Conservation (phyloP, 2,329 filamentous ascomycete species). For the Acrodontium crateriforme region DNA sequence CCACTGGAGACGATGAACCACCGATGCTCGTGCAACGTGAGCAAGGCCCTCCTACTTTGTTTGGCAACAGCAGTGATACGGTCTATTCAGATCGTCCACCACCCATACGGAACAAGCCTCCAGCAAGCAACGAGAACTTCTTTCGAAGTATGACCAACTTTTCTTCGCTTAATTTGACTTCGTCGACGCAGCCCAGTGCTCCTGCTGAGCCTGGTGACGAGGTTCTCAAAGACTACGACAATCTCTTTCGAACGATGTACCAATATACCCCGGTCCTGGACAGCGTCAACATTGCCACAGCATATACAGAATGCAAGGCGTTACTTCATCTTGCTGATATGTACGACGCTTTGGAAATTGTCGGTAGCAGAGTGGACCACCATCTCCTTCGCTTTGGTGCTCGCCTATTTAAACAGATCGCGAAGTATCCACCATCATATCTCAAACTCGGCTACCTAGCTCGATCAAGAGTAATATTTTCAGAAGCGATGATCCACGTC, state of each 20-base stretch:
- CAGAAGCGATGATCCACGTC: slow-evolving; percentile 76
- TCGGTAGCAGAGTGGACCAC: slow-evolving; percentile 82
- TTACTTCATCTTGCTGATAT: slow-evolving; percentile 81
- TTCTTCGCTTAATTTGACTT: slow-evolving; percentile 38
- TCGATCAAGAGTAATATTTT: slow-evolving; percentile 62
- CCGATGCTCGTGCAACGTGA: slow-evolving; percentile 82
- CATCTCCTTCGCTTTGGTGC: slow-evolving; percentile 86
- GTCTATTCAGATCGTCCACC: slow-evolving; percentile 33
- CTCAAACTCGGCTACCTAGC: slow-evolving; percentile 79
- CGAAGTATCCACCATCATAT: slow-evolving; percentile 88
- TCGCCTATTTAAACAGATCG: slow-evolving; percentile 87
- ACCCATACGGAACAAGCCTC: slow-evolving; percentile 47
- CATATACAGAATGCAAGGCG: slow-evolving; percentile 88
- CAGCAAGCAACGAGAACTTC: slow-evolving; percentile 53
- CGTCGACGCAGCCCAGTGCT: slow-evolving; percentile 25
- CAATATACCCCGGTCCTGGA: slow-evolving; percentile 77
- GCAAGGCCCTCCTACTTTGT: slow-evolving; percentile 11
- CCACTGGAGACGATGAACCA: slow-evolving; percentile 55
- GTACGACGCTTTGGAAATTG: slow-evolving; percentile 80
- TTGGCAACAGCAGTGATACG: slow-evolving; percentile 19
- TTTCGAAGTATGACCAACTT: slow-evolving; percentile 82
- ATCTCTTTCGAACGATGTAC: slow-evolving; percentile 91
- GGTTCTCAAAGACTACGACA: slow-evolving; percentile 82
- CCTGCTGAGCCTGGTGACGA: slow-evolving; percentile 50
- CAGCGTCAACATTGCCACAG: slow-evolving; percentile 75